A percentile compares a stretch with the other conserved stretches of the same genome.
phyloP scores from a whole-genome alignment of 1,284 basidiomycete genomes.

The Trametes pubescens region DNA sequence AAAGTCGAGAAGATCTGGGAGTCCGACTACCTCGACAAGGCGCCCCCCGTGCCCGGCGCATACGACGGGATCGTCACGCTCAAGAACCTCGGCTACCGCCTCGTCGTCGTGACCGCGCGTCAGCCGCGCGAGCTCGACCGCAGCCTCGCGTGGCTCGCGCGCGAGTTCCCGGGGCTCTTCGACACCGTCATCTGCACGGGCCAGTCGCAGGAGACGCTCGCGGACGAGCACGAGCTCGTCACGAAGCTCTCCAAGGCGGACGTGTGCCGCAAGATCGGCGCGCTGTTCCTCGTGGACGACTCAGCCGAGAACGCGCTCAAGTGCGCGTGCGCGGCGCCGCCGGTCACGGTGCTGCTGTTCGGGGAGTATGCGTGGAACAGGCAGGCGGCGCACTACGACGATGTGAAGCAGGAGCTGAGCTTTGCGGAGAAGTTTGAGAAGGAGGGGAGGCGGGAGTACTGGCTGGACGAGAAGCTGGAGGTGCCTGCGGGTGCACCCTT shows the following conservation, averaged over 20 bases:
- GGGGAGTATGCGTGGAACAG: slow-evolving; percentile 83
- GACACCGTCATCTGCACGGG: slow-evolving; percentile 80
- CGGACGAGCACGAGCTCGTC: slow-evolving; percentile 57
- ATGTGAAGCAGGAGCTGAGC: slow-evolving; percentile 61
- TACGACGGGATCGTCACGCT: slow-evolving; percentile 64
- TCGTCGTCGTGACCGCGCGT: slow-evolving; percentile 82
- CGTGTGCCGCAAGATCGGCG: slow-evolving; percentile 70
- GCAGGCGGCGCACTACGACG: slow-evolving; percentile 53
- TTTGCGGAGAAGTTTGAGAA: slow-evolving; percentile 64
- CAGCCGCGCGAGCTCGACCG: slow-evolving; percentile 62
- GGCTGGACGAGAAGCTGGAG: slow-evolving; percentile 57
- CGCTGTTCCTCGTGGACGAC: slow-evolving; percentile 79
- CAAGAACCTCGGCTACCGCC: slow-evolving; percentile 68
- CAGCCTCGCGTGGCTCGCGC: slow-evolving; percentile 73
- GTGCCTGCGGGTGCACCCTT: slow-evolving; percentile 55
- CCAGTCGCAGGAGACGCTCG: slow-evolving; percentile 66
- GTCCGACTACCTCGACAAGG: slow-evolving; percentile 58
- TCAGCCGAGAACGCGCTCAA: slow-evolving; percentile 79
- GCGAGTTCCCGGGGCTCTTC: slow-evolving; percentile 73
- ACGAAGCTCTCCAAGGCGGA: slow-evolving; percentile 76
- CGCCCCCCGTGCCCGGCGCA: slow-evolving; percentile 71
- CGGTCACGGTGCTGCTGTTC: slow-evolving; percentile 72
- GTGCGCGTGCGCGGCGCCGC: slow-evolving; percentile 52
- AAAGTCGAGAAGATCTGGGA: slow-evolving; percentile 72
- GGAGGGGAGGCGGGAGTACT: slow-evolving; percentile 60